Base-by-base conservation (phyloP, 2,329 filamentous ascomycete genomes). In the Colletotrichum aenigma region DNA sequence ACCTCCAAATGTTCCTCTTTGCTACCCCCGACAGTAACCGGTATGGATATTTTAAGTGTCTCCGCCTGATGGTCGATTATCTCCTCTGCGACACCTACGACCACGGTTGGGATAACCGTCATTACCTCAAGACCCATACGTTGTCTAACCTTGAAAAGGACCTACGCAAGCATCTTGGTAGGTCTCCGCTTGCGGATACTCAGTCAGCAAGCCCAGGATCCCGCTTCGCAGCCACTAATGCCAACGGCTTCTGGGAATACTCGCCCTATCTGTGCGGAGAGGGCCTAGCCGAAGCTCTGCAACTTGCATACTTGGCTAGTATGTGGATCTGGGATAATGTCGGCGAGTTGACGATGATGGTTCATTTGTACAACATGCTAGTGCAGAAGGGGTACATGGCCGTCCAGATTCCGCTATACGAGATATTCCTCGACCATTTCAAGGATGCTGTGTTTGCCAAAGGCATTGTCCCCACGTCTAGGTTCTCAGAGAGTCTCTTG, bases 331-430 rank as follows among this genome's bases (percentile, higher is more conserved):
- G 84, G 84, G 87, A 72, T 66, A 6, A 80, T 86, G 1, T 82
- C 81, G 0, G 38, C 38, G 87, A 89, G 64, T 81, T 85, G 2
- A 79, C 84, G 0, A 77, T 85, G 30, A 55, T 86, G 6, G 71
- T 89, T 2, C 88, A 89, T 73, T 79, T 89, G 7, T 84, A 89
- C 80, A 88, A 89, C 78, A 87, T 89, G 84, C 82, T 89, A 2
- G 82, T 87, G 0, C 77, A 85, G 66, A 85, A 83, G 68, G 84
- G 84, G 1, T 84, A 85, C 55, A 81, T 89, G n/a, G 6, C 18
- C n/a, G 16, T 28, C 61, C 30, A 9, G 21, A 64, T 48, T 48
- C 38, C 38, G 9, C 38, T 64, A 15, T 64, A 64, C 21, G 28
- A 15, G 24, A 2, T 26, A 6, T 13, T 64, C 30, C n/a, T n/a